Percentiles rank a stretch among this genome's conserved stretches.
phyloP scores from a whole-genome alignment of 257 asterid species.

The Anisodus acutangulus region DNA sequence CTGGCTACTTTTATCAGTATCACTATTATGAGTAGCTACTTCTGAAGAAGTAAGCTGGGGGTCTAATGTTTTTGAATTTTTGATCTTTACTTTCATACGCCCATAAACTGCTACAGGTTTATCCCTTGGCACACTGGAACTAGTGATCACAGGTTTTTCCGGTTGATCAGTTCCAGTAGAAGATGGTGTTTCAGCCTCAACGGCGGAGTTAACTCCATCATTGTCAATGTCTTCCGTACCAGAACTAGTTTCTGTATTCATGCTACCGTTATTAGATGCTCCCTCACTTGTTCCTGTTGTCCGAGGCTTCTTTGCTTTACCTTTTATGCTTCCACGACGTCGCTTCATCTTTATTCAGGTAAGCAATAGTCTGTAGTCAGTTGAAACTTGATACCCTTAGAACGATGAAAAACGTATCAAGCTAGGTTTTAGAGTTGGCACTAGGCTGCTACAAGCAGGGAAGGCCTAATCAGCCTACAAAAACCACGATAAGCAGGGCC shows the following conservation, averaged over 20 bases:
- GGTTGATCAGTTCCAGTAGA: slow-evolving; percentile 47
- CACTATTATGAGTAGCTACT: slow-evolving; percentile 64
- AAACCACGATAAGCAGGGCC: not conserved
- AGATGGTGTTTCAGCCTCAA: slow-evolving; percentile 67
- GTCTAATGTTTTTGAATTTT: slow-evolving; percentile 72
- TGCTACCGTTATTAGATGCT: slow-evolving; percentile 50
- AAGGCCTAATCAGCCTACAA: not conserved
- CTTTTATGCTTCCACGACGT: slow-evolving; percentile 73
- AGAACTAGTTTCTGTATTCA: slow-evolving; percentile 59
- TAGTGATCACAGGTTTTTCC: slow-evolving; percentile 45
- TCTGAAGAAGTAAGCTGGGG: slow-evolving; percentile 60
- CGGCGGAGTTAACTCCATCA: slow-evolving; percentile 70
- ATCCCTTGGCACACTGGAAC: slow-evolving; percentile 46
- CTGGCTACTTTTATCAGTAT: slow-evolving; percentile 71
- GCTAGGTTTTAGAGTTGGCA: not conserved
- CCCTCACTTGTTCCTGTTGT: slow-evolving; percentile 52
- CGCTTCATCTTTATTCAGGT: slow-evolving; percentile 61
- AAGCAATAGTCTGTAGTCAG: not conserved
- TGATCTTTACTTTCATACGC: slow-evolving; percentile 89
- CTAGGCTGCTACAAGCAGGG: not conserved
- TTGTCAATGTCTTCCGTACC: slow-evolving; percentile 64
- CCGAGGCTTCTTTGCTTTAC: slow-evolving; percentile 67
- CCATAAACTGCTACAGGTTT: slow-evolving; percentile 66
- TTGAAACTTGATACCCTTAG: slow-evolving; percentile 18
- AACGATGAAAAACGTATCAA: no score